phyloP scores from a whole-genome alignment of 225 moss, liverwort and hornwort species.

The Pleurozium schreberi region DNA sequence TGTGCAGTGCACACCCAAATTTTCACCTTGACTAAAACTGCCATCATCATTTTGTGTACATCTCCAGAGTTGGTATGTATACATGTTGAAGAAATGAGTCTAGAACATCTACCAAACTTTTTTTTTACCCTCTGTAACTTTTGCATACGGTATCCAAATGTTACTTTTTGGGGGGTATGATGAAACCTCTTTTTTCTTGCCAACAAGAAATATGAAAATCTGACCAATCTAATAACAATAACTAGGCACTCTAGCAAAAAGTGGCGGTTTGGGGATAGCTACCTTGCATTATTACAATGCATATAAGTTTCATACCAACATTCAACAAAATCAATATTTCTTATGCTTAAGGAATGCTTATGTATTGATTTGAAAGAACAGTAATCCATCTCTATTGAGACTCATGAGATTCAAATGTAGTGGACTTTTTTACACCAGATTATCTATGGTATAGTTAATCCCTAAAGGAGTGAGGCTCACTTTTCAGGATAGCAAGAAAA shows the following conservation, averaged over 20 bases:
- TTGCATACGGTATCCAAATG: not conserved
- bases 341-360: not conserved
- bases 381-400: not conserved
- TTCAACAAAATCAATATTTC: not conserved
- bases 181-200: not conserved
- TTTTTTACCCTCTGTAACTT: not conserved
- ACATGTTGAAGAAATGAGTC: not conserved
- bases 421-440: not conserved
- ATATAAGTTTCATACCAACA: not conserved
- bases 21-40: fast-evolving
- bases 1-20: not conserved
- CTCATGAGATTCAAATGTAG: not conserved
- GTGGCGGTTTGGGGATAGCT: fast-evolving
- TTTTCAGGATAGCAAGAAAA: too few species aligned
- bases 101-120: not conserved
- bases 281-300: not conserved
- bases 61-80: not conserved
- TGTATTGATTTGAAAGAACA: not conserved
- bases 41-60: not conserved
- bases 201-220: not conserved
- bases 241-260: not conserved
- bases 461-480: too few species aligned
- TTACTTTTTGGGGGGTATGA: not conserved
- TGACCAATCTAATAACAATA: fast-evolving
- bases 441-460: too few species aligned